Percentiles rank a stretch among this genome's conserved stretches.
These are phyloP conservation scores for Ichthyophthirius multifiliis DNA, from an alignment of 169 alveolate genomes.

Conservation along the genomic window DNA sequence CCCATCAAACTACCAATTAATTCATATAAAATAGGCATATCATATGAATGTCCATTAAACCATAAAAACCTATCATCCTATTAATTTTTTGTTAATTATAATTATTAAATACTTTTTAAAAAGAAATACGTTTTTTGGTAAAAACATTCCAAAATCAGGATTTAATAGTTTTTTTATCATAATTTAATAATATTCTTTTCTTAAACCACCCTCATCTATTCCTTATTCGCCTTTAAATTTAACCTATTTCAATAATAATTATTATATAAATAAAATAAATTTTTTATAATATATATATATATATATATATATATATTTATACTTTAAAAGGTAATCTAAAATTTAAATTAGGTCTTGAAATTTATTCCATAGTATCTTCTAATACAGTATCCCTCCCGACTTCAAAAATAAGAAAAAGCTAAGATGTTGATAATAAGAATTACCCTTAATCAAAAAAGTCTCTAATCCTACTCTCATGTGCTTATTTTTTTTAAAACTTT, in stretches of 20 bases:
- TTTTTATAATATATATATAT: constrained; percentile 6
- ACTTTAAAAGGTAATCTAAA: constrained; percentile 51
- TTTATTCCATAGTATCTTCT: constrained; percentile 63
- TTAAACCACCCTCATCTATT: constrained; percentile 93
- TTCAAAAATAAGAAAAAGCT: background rate
- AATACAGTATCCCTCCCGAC: constrained; percentile 60
- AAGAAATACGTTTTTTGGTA: background rate
- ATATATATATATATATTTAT: background rate
- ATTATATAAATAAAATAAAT: background rate
- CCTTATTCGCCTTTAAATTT: constrained; percentile 90
- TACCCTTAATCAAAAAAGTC: background rate
- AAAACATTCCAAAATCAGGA: constrained; percentile 89
- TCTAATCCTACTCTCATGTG: background rate
- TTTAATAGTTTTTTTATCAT: constrained; percentile 85
- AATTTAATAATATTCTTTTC: constrained; percentile 88
- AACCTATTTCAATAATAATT: constrained; percentile 14
- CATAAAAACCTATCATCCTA: constrained; percentile 80
- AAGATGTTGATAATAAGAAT: background rate
- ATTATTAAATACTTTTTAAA: background rate
- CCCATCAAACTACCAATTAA: constrained; percentile 89
- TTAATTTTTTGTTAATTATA: constrained; percentile 36
- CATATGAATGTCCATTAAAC: constrained; percentile 85
- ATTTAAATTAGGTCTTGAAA: constrained; percentile 41
- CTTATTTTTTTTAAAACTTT: background rate
- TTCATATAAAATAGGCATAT: constrained; percentile 81